Evolutionary conservation across 2,329 filamentous ascomycete genomes (phyloP), one percentile per base, ranked within the genome.

Genomic region (Onygenales sp.): DNA sequence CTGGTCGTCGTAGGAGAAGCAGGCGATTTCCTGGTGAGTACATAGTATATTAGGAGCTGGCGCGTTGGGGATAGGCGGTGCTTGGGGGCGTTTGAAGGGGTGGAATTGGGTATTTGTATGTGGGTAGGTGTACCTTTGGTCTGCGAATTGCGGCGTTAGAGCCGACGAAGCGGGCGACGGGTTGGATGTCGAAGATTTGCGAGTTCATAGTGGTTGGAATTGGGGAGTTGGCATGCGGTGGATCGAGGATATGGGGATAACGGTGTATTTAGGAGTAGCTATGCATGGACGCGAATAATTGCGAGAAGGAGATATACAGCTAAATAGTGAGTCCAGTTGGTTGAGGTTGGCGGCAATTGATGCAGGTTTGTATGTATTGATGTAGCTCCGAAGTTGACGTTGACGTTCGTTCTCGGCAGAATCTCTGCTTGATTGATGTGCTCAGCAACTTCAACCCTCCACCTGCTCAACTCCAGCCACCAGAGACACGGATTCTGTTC

Each of bases 1-100:
- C 32, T 90, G 75, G 44, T 90, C 82, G 67, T 97, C 89, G 70
- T 93, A 97, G 7, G 92, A 97, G 72, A 97, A 98, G 71, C 80
- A 89, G 3, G 92, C 81, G 59, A 98, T 87, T 75, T 98, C 93
- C 85, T 92, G 54, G 13, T 8, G n/a, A n/a, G 42, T 17, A 2
- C 17, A 17, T 17, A 17, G 17, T 17, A 17, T 17, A 17, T 17
- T 17, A 17, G 14, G 8, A 14, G 31, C 31, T 52, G 48, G 17
- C 11, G 35, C 36, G 46, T 54, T 38, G 17, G 17, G 9, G 32
- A 47, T 21, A 13, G 1, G 39, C 11, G 3, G 7, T 52, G 35
- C n/a, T 21, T 36, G 7, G n/a, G 43, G 7, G 21, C 14, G n/a
- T 43, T 49, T 10, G 39, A 31, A 32, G 21, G 43, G 32, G 17